Percentiles rank a stretch among this genome's conserved stretches.
These are phyloP conservation scores for Sphagnum tenellum DNA, from an alignment of 225 moss, liverwort and hornwort genomes.

Conservation along the genomic window DNA sequence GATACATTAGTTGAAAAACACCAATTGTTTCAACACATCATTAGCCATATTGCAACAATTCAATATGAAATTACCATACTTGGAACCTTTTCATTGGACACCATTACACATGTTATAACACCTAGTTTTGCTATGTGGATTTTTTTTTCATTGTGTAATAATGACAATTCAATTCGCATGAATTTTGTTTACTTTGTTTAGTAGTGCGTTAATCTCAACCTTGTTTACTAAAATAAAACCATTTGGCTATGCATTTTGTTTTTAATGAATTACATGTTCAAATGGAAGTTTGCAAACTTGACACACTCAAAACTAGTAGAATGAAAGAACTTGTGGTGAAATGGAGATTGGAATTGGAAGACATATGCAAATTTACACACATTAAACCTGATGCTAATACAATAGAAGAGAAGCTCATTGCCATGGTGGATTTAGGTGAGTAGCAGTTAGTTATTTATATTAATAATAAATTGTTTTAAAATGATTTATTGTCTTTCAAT, in stretches of 20 bases:
- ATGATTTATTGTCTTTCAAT: too few species aligned
- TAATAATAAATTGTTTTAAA: too few species aligned
- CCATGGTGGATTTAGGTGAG: constrained; percentile 70
- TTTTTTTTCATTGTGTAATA: too few species aligned
- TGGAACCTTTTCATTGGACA: constrained; percentile 37
- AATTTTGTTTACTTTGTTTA: too few species aligned
- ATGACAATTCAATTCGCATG: too few species aligned
- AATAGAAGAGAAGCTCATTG: constrained; percentile 46
- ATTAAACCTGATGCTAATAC: constrained; percentile 75
- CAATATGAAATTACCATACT: constrained; percentile 38
- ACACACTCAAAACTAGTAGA: constrained; percentile 62
- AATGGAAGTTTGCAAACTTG: constrained; percentile 73
- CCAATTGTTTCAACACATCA: constrained; percentile 44
- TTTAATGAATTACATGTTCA: constrained; percentile 83
- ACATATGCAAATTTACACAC: constrained; percentile 70
- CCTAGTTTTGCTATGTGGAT: too few species aligned
- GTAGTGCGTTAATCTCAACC: too few species aligned
- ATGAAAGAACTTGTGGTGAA: constrained; percentile 95
- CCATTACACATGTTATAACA: constrained; percentile 59
- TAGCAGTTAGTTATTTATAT: too few species aligned
- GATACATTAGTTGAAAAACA: constrained; percentile 51
- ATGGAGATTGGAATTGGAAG: constrained; percentile 77
- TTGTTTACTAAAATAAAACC: too few species aligned
- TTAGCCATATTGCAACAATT: constrained; percentile 44
- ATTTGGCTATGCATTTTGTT: too few species aligned